Evolutionary conservation across 352 stramenopile species (phyloP), one percentile per base, ranked within the genome.

Genomic region (Phytophthora europaea): DNA sequence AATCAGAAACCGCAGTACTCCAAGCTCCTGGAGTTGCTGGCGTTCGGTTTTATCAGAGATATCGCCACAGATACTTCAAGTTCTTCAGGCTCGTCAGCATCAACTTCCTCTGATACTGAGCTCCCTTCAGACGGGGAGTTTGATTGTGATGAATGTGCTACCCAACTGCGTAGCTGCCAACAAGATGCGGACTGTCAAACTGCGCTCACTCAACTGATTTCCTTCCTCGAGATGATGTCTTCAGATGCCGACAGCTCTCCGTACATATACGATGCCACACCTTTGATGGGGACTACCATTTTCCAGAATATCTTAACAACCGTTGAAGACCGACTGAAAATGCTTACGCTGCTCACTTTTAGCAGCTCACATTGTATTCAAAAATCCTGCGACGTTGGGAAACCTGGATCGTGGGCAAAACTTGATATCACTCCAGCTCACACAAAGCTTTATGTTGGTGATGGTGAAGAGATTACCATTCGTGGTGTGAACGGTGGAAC

Each of bases 11-110:
- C 47, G 3, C 47, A 52, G 9, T 23, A 28, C 47, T 52, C 47
- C 47, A 52, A 52, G n/a, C 28, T 52, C n/a, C n/a, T 52, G 47
- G 47, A 52, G n/a, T 13, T 52, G 47, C 20, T 52, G 47, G 20
- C 47, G 47, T 28, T 52, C 16, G 47, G 47, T 12, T 52, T 52
- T 9, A 52, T 28, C 7, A 28, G 47, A 16, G 47, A 52, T 52
- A n/a, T 28, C n/a, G n/a, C 15, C 5, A 52, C 43, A 5, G 43
- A 22, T 22, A 9, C 43, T 50, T 23, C 43, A 4, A 10, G 16
- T 22, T 4, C 43, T 50, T 50, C 43, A 22, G 16, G 43, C 2
- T 50, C 43, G 2, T 50, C 43, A 4, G 16, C 43, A 50, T 22
- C 43, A 50, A 22, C 43, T 22, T 50, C 43, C 18, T 50, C 43